A percentile compares a stretch with the other conserved stretches of the same genome.
Conservation (phyloP, 371 early-diverging fungal species). For the Syncephalastrum racemosum region DNA sequence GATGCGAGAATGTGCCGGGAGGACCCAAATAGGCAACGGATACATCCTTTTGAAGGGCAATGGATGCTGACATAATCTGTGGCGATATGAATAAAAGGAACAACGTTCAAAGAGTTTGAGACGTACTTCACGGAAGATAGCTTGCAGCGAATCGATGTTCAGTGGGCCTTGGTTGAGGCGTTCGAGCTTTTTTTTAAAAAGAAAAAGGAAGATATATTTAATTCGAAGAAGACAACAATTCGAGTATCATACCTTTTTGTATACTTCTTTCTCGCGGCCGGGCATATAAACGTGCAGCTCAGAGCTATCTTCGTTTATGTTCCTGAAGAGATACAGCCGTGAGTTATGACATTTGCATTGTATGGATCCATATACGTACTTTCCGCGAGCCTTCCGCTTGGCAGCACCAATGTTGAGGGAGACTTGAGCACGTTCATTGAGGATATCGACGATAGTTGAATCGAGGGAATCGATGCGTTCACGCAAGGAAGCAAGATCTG, state of each 20-base stretch:
- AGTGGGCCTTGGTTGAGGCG: slow-evolving; percentile 82
- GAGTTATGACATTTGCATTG: too few species aligned
- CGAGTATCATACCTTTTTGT: slow-evolving; percentile 51
- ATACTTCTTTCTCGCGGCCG: slow-evolving; percentile 64
- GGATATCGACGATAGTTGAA: slow-evolving; percentile 69
- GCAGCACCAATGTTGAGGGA: slow-evolving; percentile 82
- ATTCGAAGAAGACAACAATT: not conserved
- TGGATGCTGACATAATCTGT: slow-evolving; percentile 87
- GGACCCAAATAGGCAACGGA: slow-evolving; percentile 92
- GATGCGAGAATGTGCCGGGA: slow-evolving; percentile 91
- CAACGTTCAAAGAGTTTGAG: not conserved
- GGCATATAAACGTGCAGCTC: slow-evolving; percentile 68
- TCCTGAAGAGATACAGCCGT: not conserved
- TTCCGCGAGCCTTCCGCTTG: slow-evolving; percentile 47
- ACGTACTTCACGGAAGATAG: slow-evolving; percentile 81
- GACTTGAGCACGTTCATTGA: slow-evolving; percentile 88
- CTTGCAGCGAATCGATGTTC: slow-evolving; percentile 69
- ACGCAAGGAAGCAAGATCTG: slow-evolving; percentile 53
- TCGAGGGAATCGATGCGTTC: slow-evolving; percentile 80
- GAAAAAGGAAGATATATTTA: not conserved
- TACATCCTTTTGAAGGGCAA: slow-evolving; percentile 80
- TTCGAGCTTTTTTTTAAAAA: slow-evolving; percentile 42
- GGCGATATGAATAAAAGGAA: not conserved
- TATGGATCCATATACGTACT: not conserved
- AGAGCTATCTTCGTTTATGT: not conserved